Percentiles rank a stretch among this genome's conserved stretches.
phyloP scores from a whole-genome alignment of 345 rosid genomes.

The Gossypium thurberi region DNA sequence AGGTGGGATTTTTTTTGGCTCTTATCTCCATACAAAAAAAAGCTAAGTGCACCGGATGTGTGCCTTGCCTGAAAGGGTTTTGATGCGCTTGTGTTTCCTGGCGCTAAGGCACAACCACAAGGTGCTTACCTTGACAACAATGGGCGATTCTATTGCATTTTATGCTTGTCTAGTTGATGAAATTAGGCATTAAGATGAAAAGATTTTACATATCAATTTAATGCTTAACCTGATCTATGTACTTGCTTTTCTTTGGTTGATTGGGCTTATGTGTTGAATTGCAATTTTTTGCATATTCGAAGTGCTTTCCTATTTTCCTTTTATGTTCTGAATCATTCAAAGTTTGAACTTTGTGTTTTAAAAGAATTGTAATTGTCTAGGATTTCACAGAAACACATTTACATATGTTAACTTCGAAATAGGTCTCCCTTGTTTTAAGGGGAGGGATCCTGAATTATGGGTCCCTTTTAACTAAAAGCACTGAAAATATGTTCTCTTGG shows the following conservation, averaged over 20 bases:
- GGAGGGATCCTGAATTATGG: background rate
- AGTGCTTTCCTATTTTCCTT: background rate
- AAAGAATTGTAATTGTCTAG: background rate
- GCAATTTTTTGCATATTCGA: background rate
- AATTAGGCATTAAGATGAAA: background rate
- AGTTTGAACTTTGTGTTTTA: background rate
- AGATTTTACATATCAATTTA: background rate
- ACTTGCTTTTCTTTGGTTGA: background rate
- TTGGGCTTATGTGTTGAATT: background rate
- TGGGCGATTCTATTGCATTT: background rate
- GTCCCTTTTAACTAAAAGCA: background rate
- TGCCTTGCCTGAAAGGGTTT: background rate
- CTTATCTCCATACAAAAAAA: background rate
- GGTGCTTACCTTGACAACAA: too few species aligned
- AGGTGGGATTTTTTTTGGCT: background rate
- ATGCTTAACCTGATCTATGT: background rate
- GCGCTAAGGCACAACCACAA: too few species aligned
- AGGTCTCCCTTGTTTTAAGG: conserved; percentile 1
- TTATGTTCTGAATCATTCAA: background rate
- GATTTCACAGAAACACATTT: conserved; percentile 3
- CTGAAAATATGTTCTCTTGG: background rate
- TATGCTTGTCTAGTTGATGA: background rate
- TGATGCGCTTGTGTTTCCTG: too few species aligned
- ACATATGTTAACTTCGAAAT: conserved; percentile 4
- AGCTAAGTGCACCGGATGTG: background rate